Percentiles rank a stretch among this genome's conserved stretches.
Evolutionary conservation across 164 flowering plant genomes (phyloP).

Genomic region (Magnolia sinica): DNA sequence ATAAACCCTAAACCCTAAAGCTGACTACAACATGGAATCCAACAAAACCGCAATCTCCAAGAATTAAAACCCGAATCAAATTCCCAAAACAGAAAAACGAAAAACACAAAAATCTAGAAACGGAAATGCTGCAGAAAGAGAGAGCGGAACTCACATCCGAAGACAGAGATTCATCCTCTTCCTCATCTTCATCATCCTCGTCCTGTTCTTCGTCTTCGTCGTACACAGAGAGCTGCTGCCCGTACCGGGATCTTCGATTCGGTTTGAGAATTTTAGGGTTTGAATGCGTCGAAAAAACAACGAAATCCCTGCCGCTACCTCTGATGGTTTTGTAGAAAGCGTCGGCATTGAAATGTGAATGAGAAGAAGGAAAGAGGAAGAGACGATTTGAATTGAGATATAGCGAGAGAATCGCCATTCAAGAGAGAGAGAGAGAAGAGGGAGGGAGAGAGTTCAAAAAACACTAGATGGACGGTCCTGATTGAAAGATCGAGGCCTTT

Average conservation of each 20-base stretch:
- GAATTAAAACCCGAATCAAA: background rate
- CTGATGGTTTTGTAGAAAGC: slow-evolving; percentile 9
- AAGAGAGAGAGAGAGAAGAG: background rate
- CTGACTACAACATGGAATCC: background rate
- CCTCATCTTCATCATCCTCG: slow-evolving; percentile 11
- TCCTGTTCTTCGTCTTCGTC: slow-evolving; percentile 26
- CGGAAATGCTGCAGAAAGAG: background rate
- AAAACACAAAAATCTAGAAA: background rate
- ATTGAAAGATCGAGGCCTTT: no score
- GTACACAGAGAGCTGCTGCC: slow-evolving; percentile 42
- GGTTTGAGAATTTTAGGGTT: slow-evolving; percentile 67
- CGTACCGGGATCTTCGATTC: slow-evolving; percentile 49
- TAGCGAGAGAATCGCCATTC: slow-evolving; percentile 20
- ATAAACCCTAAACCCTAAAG: background rate
- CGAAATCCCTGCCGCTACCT: slow-evolving; percentile 15
- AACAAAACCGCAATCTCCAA: background rate
- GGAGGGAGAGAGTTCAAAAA: no score
- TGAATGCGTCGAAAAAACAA: slow-evolving; percentile 61
- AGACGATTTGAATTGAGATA: slow-evolving; percentile 14
- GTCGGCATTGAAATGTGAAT: slow-evolving; percentile 6
- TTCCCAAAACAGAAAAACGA: background rate
- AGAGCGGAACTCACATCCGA: slow-evolving; percentile 39
- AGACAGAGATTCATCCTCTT: slow-evolving; percentile 24
- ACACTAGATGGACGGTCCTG: no score
- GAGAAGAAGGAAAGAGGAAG: slow-evolving; percentile 3